A percentile compares a stretch with the other conserved stretches of the same genome.
phyloP scores from a whole-genome alignment of 2,329 filamentous ascomycete genomes.

The Xylariaceae sp. region DNA sequence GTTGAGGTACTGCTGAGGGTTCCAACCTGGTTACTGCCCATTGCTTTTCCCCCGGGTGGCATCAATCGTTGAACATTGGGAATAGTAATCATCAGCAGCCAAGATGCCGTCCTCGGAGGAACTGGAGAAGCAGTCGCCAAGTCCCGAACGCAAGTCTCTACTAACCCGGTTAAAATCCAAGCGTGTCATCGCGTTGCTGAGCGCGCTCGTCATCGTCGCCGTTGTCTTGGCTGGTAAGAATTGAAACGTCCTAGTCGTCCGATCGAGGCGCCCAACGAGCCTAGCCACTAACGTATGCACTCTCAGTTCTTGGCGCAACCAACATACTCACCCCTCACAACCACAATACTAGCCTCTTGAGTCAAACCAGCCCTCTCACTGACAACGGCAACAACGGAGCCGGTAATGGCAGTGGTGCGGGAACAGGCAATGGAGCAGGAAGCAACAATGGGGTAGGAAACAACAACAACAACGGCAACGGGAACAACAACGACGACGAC shows the following conservation, averaged over 20 bases:
- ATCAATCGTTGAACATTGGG: too few relatives aligned
- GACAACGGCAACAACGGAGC: background rate
- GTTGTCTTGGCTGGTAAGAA: conserved; percentile 23
- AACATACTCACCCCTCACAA: conserved; percentile 16
- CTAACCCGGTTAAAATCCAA: conserved; percentile 25
- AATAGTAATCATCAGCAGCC: background rate
- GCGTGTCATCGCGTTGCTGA: conserved; percentile 20
- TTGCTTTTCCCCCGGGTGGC: too few relatives aligned
- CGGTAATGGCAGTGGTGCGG: background rate
- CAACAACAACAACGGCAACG: background rate
- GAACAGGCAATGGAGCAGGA: background rate
- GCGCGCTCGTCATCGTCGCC: conserved; percentile 18
- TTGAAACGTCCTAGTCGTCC: background rate
- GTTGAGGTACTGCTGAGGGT: too few relatives aligned
- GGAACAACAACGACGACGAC: background rate
- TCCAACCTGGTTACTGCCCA: too few relatives aligned
- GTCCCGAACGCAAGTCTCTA: conserved; percentile 11
- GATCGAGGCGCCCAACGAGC: background rate
- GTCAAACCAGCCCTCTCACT: background rate
- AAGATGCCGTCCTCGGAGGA: conserved; percentile 5
- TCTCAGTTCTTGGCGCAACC: conserved; percentile 24
- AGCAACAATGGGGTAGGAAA: background rate
- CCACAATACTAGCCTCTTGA: background rate
- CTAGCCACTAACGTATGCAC: conserved; percentile 2
- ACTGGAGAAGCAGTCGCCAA: conserved; percentile 11